phyloP scores from a whole-genome alignment of 164 flowering plant species.

The Cinnamomum chago region DNA sequence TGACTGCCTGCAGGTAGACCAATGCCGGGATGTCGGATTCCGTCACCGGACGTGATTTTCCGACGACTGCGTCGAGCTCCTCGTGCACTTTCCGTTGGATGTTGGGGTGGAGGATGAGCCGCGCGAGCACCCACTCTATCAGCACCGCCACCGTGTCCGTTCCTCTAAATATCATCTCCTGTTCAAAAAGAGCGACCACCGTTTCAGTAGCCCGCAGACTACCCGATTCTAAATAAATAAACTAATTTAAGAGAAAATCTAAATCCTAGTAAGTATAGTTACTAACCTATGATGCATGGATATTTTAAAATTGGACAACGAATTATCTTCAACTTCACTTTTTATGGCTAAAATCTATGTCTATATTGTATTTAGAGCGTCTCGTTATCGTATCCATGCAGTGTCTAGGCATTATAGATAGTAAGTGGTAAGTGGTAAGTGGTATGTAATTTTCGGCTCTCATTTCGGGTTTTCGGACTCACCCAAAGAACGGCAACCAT shows the following conservation, averaged over 20 bases:
- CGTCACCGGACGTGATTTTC: conserved; percentile 26
- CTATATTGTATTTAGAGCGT: too few relatives aligned
- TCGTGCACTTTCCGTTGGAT: conserved; percentile 25
- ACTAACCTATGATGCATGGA: too few relatives aligned
- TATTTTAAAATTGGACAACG: too few relatives aligned
- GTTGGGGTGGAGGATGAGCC: conserved; percentile 26
- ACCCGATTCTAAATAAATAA: neutral
- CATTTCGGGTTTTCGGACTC: conserved; percentile 5
- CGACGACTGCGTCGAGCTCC: conserved; percentile 30
- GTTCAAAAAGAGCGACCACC: neutral
- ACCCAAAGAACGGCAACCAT: conserved; percentile 86
- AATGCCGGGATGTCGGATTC: conserved; percentile 40
- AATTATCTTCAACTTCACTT: too few relatives aligned
- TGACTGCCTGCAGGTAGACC: conserved; percentile 38
- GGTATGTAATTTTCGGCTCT: too few relatives aligned
- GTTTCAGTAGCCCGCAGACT: neutral
- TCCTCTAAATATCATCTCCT: conserved; percentile 43
- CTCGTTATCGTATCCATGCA: too few relatives aligned
- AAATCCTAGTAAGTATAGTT: too few relatives aligned
- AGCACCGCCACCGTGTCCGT: conserved; percentile 35
- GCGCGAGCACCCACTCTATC: conserved; percentile 35
- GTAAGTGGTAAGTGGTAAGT: too few relatives aligned
- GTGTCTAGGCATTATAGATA: too few relatives aligned
- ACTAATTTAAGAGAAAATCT: too few relatives aligned
- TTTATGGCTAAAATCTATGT: too few relatives aligned